A percentile compares a stretch with the other conserved stretches of the same genome.
Conservation (phyloP, 306 rosid species). For the Spatholobus suberectus region DNA sequence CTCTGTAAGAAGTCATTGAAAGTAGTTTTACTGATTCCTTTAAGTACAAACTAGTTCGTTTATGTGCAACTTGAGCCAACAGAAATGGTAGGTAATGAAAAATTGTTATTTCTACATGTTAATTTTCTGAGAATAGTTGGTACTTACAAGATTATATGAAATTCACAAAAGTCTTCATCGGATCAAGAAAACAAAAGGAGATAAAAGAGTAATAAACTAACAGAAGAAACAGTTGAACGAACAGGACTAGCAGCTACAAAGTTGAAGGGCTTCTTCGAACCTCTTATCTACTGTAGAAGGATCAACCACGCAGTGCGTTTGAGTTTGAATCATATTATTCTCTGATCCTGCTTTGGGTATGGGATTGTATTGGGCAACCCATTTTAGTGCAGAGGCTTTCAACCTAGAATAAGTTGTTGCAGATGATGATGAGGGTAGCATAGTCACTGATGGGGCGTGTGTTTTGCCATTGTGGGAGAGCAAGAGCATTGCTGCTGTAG, state of each 20-base stretch:
- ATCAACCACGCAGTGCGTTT: background rate
- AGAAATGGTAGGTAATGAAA: background rate
- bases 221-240: background rate
- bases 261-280: conserved; percentile 41
- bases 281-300: conserved; percentile 8
- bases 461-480: conserved; percentile 33
- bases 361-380: conserved; percentile 9
- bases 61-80: too few relatives aligned
- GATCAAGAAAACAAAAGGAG: background rate
- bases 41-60: too few relatives aligned
- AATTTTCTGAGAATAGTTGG: background rate
- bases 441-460: background rate
- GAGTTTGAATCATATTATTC: background rate
- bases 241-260: conserved; percentile 39
- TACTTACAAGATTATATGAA: background rate
- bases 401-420: conserved; percentile 31
- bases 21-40: too few relatives aligned
- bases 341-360: conserved; percentile 4
- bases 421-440: background rate
- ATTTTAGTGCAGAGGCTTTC: conserved; percentile 30
- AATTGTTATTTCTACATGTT: background rate
- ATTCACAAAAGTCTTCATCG: background rate
- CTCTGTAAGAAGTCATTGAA: too few relatives aligned
- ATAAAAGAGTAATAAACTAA: background rate
- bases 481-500: conserved; percentile 50